Evolutionary conservation across 148 eudicot genomes (phyloP), one percentile per base, ranked within the genome.

Genomic region (Pouteria glomerata): DNA sequence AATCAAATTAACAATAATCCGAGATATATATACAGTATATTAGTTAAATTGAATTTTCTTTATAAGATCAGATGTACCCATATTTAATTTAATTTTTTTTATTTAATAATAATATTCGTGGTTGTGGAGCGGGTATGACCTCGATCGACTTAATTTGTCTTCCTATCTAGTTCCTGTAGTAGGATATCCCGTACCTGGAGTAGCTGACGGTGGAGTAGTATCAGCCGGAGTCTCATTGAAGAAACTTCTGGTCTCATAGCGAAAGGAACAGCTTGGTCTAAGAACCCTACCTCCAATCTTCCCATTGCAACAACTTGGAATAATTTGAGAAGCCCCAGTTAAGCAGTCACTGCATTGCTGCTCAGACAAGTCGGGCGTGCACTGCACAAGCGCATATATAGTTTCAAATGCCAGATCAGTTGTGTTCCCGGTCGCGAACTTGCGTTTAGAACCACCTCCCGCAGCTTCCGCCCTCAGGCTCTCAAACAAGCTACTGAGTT

Each of bases 331-430:
- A 0, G 68, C 47, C 5, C 33, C 16, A 16, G 26, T 4, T 0
- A 79, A 50, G 57, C 82, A 79, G 5, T 35, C 21, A 19, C 23
- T 64, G 52, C 82, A 79, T 10, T 74, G 63, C 51, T 24, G 3
- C 42, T 18, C 39, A 11, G 75, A 55, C 29, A 79, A 48, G 29
- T 70, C 73, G 16, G 82, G 82, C 11, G 66, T 74, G 26, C 82
- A 74, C 66, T 79, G 78, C 74, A 79, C 69, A 24, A 79, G 63
- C 57, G 37, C 74, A 56, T 74, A 70, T 53, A 74, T 55, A 3
- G 51, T 69, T 10, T 8, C 8, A 39, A 44, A 50, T 6, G 33
- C 56, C 0, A 63, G 47, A n/a, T 41, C 42, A 27, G 57, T 8
- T 10, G 21, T 3, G 27, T 50, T 71, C 30, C 69, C 78, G 0